phyloP scores from a whole-genome alignment of 306 rosid genomes.

The Vigna mungo region DNA sequence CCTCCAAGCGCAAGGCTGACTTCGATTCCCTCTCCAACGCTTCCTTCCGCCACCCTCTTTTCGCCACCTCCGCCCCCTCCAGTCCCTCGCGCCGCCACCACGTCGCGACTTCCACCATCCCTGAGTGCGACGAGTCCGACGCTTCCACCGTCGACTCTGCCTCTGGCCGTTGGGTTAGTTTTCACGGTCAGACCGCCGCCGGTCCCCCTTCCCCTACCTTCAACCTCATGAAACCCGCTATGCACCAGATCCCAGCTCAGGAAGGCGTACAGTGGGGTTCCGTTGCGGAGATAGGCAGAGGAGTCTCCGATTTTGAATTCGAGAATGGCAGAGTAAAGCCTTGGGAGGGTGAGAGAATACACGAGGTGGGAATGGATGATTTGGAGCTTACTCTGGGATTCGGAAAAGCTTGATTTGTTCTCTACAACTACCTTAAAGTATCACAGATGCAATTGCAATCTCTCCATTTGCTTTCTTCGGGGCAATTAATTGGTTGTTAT shows the following conservation, averaged over 20 bases:
- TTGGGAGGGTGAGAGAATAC: conserved; percentile 99
- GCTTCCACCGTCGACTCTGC: conserved; percentile 93
- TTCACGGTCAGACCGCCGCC: conserved; percentile 77
- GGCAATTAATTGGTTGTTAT: conserved; percentile 44
- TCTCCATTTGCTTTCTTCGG: conserved; percentile 36
- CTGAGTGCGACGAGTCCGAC: conserved; percentile 93
- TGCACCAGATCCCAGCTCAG: conserved; percentile 59
- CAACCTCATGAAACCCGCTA: conserved; percentile 77
- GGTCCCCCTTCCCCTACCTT: conserved; percentile 90
- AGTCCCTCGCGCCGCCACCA: conserved; percentile 87
- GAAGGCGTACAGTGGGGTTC: conserved; percentile 65
- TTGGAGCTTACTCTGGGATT: conserved; percentile 89
- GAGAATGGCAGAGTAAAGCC: conserved; percentile 86
- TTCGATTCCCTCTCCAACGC: conserved; percentile 70
- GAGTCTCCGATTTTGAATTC: conserved; percentile 80
- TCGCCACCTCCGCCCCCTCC: conserved; percentile 90
- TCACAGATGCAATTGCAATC: not conserved
- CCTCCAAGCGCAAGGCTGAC: conserved; percentile 80
- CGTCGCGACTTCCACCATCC: conserved; percentile 76
- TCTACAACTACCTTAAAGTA: too few species aligned
- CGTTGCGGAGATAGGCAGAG: conserved; percentile 64
- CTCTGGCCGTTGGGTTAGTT: conserved; percentile 91
- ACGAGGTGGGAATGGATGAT: conserved; percentile 91
- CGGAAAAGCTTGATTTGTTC: conserved; percentile 63
- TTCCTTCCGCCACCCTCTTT: conserved; percentile 72